These are phyloP conservation scores for Coix lacrymajobi DNA, from an alignment of 176 grass and related monocot genomes.

Conservation along the genomic window DNA sequence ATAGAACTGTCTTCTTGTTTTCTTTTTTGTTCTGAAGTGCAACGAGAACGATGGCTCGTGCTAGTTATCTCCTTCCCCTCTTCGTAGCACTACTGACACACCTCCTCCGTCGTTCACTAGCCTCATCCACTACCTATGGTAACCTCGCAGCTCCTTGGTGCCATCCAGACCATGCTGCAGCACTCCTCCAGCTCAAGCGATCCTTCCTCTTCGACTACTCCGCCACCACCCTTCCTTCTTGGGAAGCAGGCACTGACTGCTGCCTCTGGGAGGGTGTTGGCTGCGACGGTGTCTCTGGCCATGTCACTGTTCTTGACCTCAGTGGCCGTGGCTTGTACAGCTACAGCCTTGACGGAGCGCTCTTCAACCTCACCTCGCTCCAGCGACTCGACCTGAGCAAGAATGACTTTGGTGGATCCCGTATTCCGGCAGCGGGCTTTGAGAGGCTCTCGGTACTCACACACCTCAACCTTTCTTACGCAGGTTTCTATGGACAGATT, in stretches of 20 bases:
- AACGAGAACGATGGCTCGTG: too few species aligned
- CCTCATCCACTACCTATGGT: neutral
- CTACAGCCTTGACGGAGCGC: neutral
- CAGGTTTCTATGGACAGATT: slow-evolving; percentile 36
- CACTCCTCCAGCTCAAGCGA: slow-evolving; percentile 11
- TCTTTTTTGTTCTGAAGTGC: too few species aligned
- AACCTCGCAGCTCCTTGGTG: neutral
- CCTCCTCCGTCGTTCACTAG: neutral
- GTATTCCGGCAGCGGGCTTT: slow-evolving; percentile 12
- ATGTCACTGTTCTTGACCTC: slow-evolving; percentile 18
- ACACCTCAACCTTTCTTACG: slow-evolving; percentile 43
- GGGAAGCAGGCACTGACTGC: slow-evolving; percentile 16
- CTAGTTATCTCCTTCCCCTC: too few species aligned
- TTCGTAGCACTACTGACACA: too few species aligned
- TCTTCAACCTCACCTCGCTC: slow-evolving; percentile 31
- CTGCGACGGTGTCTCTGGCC: neutral
- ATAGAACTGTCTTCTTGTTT: too few species aligned
- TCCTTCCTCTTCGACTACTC: neutral
- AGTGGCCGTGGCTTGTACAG: neutral
- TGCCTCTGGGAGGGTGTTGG: slow-evolving; percentile 5
- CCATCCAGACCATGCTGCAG: slow-evolving; percentile 8
- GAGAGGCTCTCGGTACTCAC: slow-evolving; percentile 29
- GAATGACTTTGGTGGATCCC: neutral
- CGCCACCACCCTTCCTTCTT: neutral
- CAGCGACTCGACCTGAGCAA: slow-evolving; percentile 13